phyloP scores from a whole-genome alignment of 208 protist species.

The Phytomonas francai region DNA sequence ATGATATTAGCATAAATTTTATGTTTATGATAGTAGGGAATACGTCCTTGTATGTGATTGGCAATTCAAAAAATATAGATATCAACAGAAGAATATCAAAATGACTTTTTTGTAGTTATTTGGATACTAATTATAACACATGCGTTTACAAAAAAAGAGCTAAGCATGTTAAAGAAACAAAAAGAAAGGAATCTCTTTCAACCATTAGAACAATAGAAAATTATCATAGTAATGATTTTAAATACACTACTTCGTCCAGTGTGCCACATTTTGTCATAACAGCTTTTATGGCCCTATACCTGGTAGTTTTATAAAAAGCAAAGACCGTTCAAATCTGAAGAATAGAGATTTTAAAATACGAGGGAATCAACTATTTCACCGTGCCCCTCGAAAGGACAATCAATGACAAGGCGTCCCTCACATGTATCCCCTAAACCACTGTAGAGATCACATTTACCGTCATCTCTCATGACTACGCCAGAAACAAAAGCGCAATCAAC shows the following conservation, averaged over 20 bases:
- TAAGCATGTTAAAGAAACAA: conserved; percentile 10
- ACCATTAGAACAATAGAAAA: neutral
- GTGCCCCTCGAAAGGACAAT: conserved; percentile 63
- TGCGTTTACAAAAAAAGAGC: conserved; percentile 3
- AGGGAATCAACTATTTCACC: conserved; percentile 38
- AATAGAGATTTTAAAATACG: conserved; percentile 19
- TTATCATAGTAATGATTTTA: conserved; percentile 6
- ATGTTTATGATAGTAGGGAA: conserved; percentile 6
- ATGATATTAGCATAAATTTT: conserved; percentile 10
- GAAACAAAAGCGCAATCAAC: conserved; percentile 59
- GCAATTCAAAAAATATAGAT: conserved; percentile 12
- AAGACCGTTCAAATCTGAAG: conserved; percentile 10
- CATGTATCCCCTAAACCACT: conserved; percentile 55
- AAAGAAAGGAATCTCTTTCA: conserved; percentile 5
- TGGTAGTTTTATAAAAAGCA: neutral
- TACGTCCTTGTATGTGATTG: neutral
- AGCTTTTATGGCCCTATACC: neutral
- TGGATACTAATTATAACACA: conserved; percentile 6
- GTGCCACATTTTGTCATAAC: neutral
- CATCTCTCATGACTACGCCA: conserved; percentile 53
- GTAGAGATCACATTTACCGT: conserved; percentile 65
- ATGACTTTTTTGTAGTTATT: neutral
- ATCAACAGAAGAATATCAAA: conserved; percentile 8
- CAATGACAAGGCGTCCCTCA: conserved; percentile 54
- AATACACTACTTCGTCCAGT: neutral